Conservation (phyloP, 2,329 filamentous ascomycete genomes). For the Talaromyces rugulosus region DNA sequence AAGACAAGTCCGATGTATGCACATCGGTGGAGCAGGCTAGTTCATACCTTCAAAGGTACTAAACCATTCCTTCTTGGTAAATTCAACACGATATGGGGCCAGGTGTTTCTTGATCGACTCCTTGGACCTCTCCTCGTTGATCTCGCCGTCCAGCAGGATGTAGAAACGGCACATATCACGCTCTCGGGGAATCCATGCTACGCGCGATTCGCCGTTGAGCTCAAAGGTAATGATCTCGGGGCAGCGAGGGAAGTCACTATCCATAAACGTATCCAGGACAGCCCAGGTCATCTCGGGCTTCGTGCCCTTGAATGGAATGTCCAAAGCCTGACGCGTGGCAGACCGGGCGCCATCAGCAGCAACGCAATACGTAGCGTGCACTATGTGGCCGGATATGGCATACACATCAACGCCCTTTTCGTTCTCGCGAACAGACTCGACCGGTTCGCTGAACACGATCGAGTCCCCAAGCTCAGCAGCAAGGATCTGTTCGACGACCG, state of each 20-base stretch:
- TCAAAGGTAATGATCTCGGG: slow-evolving; percentile 9
- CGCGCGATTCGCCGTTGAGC: slow-evolving; percentile 3
- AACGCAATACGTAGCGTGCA: slow-evolving; percentile 5
- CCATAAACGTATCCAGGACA: slow-evolving; percentile 8
- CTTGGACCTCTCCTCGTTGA: slow-evolving; percentile 4
- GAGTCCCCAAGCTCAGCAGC: slow-evolving; percentile 1
- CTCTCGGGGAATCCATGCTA: slow-evolving; percentile 9
- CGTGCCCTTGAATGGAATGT: slow-evolving; percentile 9
- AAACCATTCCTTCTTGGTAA: slow-evolving; percentile 9
- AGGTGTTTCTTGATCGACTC: slow-evolving; percentile 6
- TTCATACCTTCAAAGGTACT: slow-evolving; percentile 9
- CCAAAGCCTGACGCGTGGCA: not conserved
- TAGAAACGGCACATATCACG: slow-evolving; percentile 8
- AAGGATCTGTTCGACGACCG: slow-evolving; percentile 5
- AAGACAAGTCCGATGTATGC: not conserved
- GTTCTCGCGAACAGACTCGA: slow-evolving; percentile 3
- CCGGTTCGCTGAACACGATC: not conserved
- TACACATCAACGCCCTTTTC: slow-evolving; percentile 2
- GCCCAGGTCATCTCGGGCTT: slow-evolving; percentile 10
- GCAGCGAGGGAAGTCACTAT: slow-evolving; percentile 6
- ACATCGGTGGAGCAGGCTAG: not conserved
- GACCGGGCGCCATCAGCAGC: slow-evolving; percentile 7
- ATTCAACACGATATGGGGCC: slow-evolving; percentile 9
- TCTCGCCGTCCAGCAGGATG: slow-evolving; percentile 5
- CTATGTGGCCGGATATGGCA: not conserved